Evolutionary conservation across 345 rosid genomes (phyloP).

Genomic region (Moringa oleifera): DNA sequence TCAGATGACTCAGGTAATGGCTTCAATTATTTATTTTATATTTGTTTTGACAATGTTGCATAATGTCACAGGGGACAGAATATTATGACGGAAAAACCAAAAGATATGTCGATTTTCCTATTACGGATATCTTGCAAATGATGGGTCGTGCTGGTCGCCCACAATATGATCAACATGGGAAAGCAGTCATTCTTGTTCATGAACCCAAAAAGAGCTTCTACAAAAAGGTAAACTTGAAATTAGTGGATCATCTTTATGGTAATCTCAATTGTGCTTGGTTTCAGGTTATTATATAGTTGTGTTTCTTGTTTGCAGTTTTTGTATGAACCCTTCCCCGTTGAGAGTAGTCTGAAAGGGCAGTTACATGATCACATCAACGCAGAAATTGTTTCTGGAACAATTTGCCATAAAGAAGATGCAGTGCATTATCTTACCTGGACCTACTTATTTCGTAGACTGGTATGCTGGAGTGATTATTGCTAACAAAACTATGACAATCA

Average conservation of each 20-base stretch:
- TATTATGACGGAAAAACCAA: slow-evolving; percentile 92
- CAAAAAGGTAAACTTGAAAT: slow-evolving; percentile 61
- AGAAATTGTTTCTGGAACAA: slow-evolving; percentile 87
- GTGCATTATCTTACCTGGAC: slow-evolving; percentile 96
- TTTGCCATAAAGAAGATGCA: slow-evolving; percentile 88
- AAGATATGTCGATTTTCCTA: slow-evolving; percentile 93
- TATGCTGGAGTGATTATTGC: slow-evolving; percentile 16
- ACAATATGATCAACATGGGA: slow-evolving; percentile 97
- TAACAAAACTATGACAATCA: not conserved
- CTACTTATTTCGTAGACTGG: slow-evolving; percentile 93
- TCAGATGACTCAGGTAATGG: not conserved
- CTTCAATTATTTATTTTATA: too few species aligned
- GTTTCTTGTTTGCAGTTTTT: slow-evolving; percentile 54
- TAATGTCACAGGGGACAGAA: slow-evolving; percentile 78
- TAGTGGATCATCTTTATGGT: slow-evolving; percentile 7
- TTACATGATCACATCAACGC: slow-evolving; percentile 87
- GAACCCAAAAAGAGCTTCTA: slow-evolving; percentile 98
- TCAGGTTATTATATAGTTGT: slow-evolving; percentile 9
- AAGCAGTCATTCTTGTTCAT: slow-evolving; percentile 98
- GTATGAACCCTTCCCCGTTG: slow-evolving; percentile 99
- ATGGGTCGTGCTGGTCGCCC: slow-evolving; percentile 99
- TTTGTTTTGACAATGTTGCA: slow-evolving; percentile 13
- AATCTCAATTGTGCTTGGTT: slow-evolving; percentile 9
- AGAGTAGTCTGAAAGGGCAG: slow-evolving; percentile 91
- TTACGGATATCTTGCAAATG: slow-evolving; percentile 98